Conservation (phyloP, 2,329 filamentous ascomycete species). For the Neonectria faginata region DNA sequence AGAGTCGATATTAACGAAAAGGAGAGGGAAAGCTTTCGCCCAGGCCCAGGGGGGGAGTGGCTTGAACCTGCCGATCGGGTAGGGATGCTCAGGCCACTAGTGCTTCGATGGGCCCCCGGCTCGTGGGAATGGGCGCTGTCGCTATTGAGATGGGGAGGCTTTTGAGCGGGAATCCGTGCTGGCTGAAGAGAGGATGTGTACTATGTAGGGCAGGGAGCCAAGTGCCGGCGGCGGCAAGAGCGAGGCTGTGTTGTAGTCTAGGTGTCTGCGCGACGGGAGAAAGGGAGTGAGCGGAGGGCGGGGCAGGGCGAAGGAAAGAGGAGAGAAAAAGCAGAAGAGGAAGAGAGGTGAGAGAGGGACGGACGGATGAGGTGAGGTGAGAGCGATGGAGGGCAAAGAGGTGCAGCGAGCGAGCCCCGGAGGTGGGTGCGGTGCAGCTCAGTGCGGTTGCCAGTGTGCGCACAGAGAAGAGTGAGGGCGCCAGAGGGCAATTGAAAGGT, state of each 20-base stretch:
- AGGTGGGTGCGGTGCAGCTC: slow-evolving; percentile 17
- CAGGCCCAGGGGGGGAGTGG: slow-evolving; percentile 46
- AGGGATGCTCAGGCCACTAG: slow-evolving; percentile 50
- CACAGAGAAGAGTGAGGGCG: slow-evolving; percentile 7
- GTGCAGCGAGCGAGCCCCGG: slow-evolving; percentile 24
- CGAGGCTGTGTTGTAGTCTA: slow-evolving; percentile 16
- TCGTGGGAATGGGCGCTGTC: slow-evolving; percentile 36
- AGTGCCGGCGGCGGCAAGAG: slow-evolving; percentile 8
- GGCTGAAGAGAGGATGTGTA: slow-evolving; percentile 1
- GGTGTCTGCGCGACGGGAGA: slow-evolving; percentile 15
- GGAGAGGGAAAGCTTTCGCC: slow-evolving; percentile 49
- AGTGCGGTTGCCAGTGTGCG: slow-evolving; percentile 9
- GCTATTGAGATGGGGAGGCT: slow-evolving; percentile 19
- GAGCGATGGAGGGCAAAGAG: slow-evolving; percentile 29
- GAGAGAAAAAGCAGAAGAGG: slow-evolving; percentile 30
- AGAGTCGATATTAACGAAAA: slow-evolving; percentile 54
- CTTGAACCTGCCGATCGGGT: slow-evolving; percentile 52
- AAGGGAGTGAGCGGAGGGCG: slow-evolving; percentile 21
- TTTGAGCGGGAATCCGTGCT: slow-evolving; percentile 5
- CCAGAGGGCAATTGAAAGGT: background rate
- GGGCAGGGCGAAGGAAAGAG: slow-evolving; percentile 24
- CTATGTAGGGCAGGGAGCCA: slow-evolving; percentile 1
- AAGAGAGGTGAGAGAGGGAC: slow-evolving; percentile 39
- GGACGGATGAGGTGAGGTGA: slow-evolving; percentile 40
- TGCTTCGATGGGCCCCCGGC: slow-evolving; percentile 41